A percentile compares a stretch with the other conserved stretches of the same genome.
Conservation (phyloP, 2,329 filamentous ascomycete species). For the Fusarium albosuccineum region DNA sequence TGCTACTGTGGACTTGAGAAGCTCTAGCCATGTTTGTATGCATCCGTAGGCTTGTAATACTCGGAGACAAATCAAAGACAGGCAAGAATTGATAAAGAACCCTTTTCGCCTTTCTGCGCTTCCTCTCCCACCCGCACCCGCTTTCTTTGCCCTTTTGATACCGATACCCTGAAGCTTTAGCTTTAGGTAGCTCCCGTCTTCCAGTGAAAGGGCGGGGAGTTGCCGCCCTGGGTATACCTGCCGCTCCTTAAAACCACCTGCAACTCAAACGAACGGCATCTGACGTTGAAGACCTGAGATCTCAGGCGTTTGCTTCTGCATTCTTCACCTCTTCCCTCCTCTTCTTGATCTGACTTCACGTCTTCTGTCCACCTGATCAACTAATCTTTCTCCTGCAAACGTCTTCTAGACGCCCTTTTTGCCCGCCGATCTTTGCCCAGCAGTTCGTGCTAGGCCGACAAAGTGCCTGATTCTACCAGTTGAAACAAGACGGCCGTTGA, state of each 20-base stretch:
- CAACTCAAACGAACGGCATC: constrained; percentile 23
- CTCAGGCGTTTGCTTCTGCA: neutral
- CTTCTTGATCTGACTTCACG: neutral
- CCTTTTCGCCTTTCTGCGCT: neutral
- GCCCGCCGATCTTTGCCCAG: constrained; percentile 6
- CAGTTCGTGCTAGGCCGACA: neutral
- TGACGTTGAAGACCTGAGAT: constrained; percentile 28
- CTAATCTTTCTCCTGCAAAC: neutral
- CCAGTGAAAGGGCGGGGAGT: constrained; percentile 11
- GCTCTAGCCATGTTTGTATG: too few species aligned
- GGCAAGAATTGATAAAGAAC: neutral
- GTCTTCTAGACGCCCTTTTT: constrained; percentile 3
- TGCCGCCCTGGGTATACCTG: constrained; percentile 1
- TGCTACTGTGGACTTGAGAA: neutral
- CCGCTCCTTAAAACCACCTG: constrained; percentile 1
- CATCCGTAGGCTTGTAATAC: neutral
- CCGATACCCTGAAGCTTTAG: neutral
- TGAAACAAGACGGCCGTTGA: constrained; percentile 29
- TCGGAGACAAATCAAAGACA: neutral
- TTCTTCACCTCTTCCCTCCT: neutral
- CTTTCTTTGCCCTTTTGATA: neutral
- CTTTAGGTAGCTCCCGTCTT: neutral
- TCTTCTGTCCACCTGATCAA: neutral
- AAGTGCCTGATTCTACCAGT: constrained; percentile 5
- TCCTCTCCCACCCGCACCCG: neutral